These are phyloP conservation scores for Backusella australiensis DNA, from an alignment of 192 early-diverging fungal species.

Conservation along the genomic window DNA sequence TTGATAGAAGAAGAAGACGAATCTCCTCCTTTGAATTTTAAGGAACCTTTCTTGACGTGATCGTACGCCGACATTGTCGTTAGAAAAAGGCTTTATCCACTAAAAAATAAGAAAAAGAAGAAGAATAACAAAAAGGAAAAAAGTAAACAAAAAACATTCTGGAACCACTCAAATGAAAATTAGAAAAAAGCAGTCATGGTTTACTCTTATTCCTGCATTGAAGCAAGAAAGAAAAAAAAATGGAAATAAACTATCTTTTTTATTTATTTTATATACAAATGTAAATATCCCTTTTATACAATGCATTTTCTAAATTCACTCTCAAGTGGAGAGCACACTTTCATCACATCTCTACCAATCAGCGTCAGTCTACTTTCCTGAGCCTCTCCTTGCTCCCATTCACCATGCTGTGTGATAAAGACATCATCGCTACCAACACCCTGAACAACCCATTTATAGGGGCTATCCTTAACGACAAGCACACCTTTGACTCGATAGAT, in stretches of 20 bases:
- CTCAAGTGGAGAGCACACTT: not conserved
- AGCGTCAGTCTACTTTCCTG: slow-evolving; percentile 20
- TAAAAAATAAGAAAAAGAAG: not conserved
- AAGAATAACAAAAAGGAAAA: not conserved
- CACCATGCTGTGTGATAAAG: not conserved
- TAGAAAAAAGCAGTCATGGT: not conserved
- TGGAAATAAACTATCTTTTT: not conserved
- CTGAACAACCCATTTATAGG: slow-evolving; percentile 33
- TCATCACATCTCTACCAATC: slow-evolving; percentile 25
- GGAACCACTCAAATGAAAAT: not conserved
- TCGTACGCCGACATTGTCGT: slow-evolving; percentile 41
- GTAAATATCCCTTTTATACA: not conserved
- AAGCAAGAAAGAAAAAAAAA: not conserved
- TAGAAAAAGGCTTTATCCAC: not conserved
- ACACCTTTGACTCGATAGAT: slow-evolving; percentile 38
- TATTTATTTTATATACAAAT: not conserved
- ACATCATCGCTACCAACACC: slow-evolving; percentile 31
- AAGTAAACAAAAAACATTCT: not conserved
- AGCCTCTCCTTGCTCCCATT: slow-evolving; percentile 22
- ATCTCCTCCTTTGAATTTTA: slow-evolving; percentile 62
- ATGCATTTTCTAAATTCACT: slow-evolving; percentile 17
- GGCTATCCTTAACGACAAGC: slow-evolving; percentile 23
- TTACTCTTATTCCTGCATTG: not conserved
- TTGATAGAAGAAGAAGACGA: slow-evolving; percentile 44
- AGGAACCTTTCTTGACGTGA: slow-evolving; percentile 53